phyloP scores from a whole-genome alignment of 306 rosid species.

The Cicer chorassanicum region DNA sequence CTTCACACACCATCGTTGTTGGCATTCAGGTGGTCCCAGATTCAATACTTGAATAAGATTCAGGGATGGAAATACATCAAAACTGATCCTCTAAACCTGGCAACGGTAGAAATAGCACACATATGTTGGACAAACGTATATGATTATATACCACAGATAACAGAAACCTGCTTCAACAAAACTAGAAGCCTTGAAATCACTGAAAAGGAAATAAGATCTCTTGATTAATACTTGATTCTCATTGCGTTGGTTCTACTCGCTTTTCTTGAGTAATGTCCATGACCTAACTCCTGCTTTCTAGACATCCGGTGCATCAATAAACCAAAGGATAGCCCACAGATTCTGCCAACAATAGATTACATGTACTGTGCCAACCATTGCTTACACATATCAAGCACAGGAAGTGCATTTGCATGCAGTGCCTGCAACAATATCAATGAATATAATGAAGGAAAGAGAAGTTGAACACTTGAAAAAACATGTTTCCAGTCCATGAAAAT shows the following conservation, averaged over 20 bases:
- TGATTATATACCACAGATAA: constrained; percentile 40
- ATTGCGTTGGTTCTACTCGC: constrained; percentile 26
- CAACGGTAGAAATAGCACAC: constrained; percentile 24
- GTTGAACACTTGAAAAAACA: constrained; percentile 29
- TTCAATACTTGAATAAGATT: constrained; percentile 31
- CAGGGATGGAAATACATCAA: constrained; percentile 14
- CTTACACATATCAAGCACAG: constrained; percentile 98
- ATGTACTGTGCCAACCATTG: constrained; percentile 98
- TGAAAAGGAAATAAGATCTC: constrained; percentile 31
- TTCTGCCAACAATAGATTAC: constrained; percentile 53
- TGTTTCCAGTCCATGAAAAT: constrained; percentile 6
- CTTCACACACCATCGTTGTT: not conserved
- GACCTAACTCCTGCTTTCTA: constrained; percentile 36
- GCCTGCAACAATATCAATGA: constrained; percentile 69
- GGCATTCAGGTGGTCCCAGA: constrained; percentile 36
- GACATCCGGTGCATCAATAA: constrained; percentile 27
- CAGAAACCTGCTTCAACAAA: constrained; percentile 35
- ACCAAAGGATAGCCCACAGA: constrained; percentile 37
- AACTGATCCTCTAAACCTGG: constrained; percentile 32
- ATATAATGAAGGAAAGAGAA: constrained; percentile 9
- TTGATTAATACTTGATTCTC: constrained; percentile 16
- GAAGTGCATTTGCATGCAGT: constrained; percentile 93
- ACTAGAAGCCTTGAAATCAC: constrained; percentile 33
- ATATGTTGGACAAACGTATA: constrained; percentile 35
- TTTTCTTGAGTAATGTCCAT: constrained; percentile 26